phyloP scores from a whole-genome alignment of 495 filamentous ascomycete genomes.

The Daldinia vernicosa region DNA sequence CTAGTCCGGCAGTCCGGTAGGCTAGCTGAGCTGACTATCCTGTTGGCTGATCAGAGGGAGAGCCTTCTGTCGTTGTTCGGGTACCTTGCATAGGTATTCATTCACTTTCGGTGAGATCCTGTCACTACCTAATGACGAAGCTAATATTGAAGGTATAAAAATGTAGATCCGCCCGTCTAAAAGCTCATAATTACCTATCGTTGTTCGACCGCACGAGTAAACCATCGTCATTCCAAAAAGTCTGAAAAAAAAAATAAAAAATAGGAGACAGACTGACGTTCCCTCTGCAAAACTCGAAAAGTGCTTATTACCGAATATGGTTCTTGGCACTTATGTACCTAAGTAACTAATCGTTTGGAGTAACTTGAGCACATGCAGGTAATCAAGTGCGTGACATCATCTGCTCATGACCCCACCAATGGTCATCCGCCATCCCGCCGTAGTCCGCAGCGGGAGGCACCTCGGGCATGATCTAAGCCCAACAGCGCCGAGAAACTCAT shows the following conservation, averaged over 20 bases:
- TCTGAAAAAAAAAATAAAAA: no score
- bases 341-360: background rate
- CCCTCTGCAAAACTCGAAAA: conserved; percentile 3
- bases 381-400: conserved; percentile 45
- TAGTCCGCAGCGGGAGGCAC: conserved; percentile 7
- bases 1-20: conserved; percentile 17
- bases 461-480: conserved; percentile 11
- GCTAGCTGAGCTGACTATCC: background rate
- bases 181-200: background rate
- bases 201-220: background rate
- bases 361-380: conserved; percentile 23
- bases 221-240: background rate
- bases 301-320: background rate
- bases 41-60: background rate
- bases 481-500: conserved; percentile 1
- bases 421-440: conserved; percentile 26
- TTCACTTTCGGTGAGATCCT: conserved; percentile 14
- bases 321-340: conserved; percentile 28
- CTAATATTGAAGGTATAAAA: background rate
- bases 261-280: conserved; percentile 3
- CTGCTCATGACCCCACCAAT: conserved; percentile 36
- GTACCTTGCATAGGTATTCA: conserved; percentile 33
- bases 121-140: background rate
- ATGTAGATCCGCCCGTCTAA: background rate
- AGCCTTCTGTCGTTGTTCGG: conserved; percentile 16